Conservation (phyloP, 2,329 filamentous ascomycete genomes). For the Trichoderma polysporum region DNA sequence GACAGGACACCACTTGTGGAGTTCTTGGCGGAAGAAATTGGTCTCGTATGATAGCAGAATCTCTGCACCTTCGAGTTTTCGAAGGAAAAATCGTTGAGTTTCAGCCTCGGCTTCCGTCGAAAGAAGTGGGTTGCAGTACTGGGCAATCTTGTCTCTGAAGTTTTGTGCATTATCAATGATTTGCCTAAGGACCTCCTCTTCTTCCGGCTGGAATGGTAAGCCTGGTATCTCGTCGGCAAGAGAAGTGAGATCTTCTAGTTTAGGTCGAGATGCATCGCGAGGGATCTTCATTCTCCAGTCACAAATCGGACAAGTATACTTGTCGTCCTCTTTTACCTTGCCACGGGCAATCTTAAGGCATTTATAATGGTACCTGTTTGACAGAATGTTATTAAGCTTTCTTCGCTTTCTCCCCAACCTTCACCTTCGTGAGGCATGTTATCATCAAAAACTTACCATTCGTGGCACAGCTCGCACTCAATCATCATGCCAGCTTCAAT, state of each 20-base stretch:
- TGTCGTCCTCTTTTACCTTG: conserved; percentile 97
- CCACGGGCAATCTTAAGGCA: conserved; percentile 96
- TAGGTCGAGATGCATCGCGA: conserved; percentile 90
- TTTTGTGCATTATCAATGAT: conserved; percentile 83
- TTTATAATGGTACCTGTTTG: conserved; percentile 86
- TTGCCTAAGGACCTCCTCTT: conserved; percentile 80
- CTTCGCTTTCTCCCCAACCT: not conserved
- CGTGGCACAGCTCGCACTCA: conserved; percentile 95
- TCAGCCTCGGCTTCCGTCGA: conserved; percentile 83
- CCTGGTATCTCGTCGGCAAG: conserved; percentile 80
- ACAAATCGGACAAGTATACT: conserved; percentile 97
- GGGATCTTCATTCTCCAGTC: conserved; percentile 97
- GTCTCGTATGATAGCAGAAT: conserved; percentile 89
- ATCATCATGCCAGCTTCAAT: conserved; percentile 99
- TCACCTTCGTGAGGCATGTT: not conserved
- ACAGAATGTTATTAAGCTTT: not conserved
- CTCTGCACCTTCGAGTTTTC: conserved; percentile 96
- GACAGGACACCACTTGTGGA: conserved; percentile 93
- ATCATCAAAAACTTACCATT: conserved; percentile 69
- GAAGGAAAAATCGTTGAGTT: conserved; percentile 89
- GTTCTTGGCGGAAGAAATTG: conserved; percentile 94
- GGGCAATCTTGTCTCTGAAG: conserved; percentile 79
- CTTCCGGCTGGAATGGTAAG: conserved; percentile 92
- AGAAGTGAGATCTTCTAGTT: conserved; percentile 80
- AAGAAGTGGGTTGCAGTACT: conserved; percentile 77